These are phyloP conservation scores for Spinellus fusiger DNA, from an alignment of 192 early-diverging fungal species.

Conservation along the genomic window DNA sequence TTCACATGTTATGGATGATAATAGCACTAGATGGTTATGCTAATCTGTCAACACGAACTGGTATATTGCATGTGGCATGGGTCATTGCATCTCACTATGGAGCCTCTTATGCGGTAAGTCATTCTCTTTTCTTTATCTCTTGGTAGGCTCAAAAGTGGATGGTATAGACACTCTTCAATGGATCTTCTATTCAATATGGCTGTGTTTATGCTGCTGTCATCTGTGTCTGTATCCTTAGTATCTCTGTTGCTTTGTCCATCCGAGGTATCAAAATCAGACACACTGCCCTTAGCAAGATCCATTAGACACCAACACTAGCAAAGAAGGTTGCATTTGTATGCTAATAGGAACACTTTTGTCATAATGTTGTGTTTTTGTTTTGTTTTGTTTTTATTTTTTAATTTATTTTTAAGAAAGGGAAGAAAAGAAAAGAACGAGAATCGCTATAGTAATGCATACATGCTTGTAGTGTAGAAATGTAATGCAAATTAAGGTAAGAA, in stretches of 20 bases:
- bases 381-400: no score
- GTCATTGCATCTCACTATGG: conserved; percentile 58
- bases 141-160: neutral
- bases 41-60: neutral
- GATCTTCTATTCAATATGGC: conserved; percentile 32
- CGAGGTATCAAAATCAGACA: conserved; percentile 5
- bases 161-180: conserved; percentile 41
- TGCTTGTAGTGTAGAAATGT: no score
- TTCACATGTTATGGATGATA: conserved; percentile 72
- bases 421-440: no score
- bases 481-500: no score
- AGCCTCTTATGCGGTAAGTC: conserved; percentile 56
- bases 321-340: no score
- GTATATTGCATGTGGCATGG: conserved; percentile 42
- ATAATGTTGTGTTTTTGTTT: no score
- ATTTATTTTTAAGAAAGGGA: no score
- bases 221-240: conserved; percentile 17
- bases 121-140: neutral
- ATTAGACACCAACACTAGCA: no score
- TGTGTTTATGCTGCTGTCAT: conserved; percentile 38
- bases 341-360: no score
- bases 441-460: no score
- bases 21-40: conserved; percentile 66
- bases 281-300: no score
- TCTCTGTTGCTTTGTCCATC: conserved; percentile 4